Conservation (phyloP, 805 yeast species). For the Candida hungchunana region DNA sequence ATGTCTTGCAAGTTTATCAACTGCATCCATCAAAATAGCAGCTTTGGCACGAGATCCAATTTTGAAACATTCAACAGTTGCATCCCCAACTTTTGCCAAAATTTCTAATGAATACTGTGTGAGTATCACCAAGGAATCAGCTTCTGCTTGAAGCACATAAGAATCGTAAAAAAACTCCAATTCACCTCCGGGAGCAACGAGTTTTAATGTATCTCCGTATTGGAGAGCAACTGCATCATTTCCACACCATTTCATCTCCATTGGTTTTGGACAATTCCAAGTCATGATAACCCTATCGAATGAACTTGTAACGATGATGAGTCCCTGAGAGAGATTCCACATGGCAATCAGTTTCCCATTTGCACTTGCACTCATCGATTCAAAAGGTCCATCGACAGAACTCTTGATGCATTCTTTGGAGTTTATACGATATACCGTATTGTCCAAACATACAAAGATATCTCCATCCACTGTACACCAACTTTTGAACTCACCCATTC, state of each 20-base stretch:
- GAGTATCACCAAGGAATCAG: too few relatives aligned
- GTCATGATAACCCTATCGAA: conserved; percentile 12
- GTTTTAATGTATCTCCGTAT: conserved; percentile 54
- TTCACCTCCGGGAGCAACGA: conserved; percentile 65
- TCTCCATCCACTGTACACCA: conserved; percentile 10
- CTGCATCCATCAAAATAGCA: conserved; percentile 77
- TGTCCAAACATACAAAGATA: conserved; percentile 7
- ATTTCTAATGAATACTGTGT: conserved; percentile 70
- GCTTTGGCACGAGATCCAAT: conserved; percentile 84
- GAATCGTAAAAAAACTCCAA: conserved; percentile 48
- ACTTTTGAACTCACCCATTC: conserved; percentile 7
- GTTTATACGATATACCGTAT: conserved; percentile 5
- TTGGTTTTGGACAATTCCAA: conserved; percentile 7
- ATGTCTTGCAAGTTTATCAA: conserved; percentile 57
- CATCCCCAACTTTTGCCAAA: conserved; percentile 55
- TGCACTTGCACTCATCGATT: conserved; percentile 8
- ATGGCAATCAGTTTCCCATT: conserved; percentile 13
- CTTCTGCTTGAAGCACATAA: conserved; percentile 42
- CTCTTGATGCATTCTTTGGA: conserved; percentile 1
- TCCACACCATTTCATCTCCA: conserved; percentile 70
- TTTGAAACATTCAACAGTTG: conserved; percentile 59
- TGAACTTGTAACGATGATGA: conserved; percentile 7
- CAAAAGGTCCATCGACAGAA: conserved; percentile 16
- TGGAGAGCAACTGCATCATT: conserved; percentile 73
- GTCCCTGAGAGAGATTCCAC: conserved; percentile 8